Conservation (phyloP, 257 asterid species). For the Anisodus tanguticus region DNA sequence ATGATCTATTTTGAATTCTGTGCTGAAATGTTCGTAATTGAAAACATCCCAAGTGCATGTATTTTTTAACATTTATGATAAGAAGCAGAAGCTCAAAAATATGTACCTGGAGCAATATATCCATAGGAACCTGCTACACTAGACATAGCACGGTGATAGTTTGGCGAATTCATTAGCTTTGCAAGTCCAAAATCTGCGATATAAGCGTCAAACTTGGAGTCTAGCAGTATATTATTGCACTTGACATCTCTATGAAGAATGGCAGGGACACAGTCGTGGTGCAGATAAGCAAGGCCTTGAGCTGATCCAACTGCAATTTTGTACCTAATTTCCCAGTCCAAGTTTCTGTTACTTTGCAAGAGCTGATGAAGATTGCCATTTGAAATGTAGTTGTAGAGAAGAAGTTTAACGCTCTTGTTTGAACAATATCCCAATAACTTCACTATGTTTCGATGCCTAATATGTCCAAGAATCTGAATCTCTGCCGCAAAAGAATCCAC, state of each 20-base stretch:
- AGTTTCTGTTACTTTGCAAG: conserved; percentile 63
- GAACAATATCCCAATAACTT: conserved; percentile 86
- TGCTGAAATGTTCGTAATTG: background rate
- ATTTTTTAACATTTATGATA: background rate
- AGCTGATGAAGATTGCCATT: conserved; percentile 90
- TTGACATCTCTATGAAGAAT: conserved; percentile 93
- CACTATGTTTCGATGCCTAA: conserved; percentile 89
- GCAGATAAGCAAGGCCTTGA: conserved; percentile 92
- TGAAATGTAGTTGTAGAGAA: conserved; percentile 79
- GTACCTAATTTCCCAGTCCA: conserved; percentile 95
- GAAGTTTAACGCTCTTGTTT: conserved; percentile 79
- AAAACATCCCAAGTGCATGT: background rate
- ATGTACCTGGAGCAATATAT: conserved; percentile 94
- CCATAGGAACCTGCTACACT: conserved; percentile 93
- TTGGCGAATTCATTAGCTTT: conserved; percentile 82
- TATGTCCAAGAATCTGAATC: conserved; percentile 91
- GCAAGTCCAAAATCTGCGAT: conserved; percentile 98
- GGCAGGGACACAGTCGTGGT: conserved; percentile 85
- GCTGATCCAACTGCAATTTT: conserved; percentile 90
- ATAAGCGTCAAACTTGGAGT: conserved; percentile 80
- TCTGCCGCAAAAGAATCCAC: conserved; percentile 90
- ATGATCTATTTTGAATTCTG: background rate
- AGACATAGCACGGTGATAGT: conserved; percentile 86
- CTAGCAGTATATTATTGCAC: conserved; percentile 89
- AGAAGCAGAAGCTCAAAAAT: background rate